Conservation (phyloP, 208 protist genomes). For the Phytomonas sp. region DNA sequence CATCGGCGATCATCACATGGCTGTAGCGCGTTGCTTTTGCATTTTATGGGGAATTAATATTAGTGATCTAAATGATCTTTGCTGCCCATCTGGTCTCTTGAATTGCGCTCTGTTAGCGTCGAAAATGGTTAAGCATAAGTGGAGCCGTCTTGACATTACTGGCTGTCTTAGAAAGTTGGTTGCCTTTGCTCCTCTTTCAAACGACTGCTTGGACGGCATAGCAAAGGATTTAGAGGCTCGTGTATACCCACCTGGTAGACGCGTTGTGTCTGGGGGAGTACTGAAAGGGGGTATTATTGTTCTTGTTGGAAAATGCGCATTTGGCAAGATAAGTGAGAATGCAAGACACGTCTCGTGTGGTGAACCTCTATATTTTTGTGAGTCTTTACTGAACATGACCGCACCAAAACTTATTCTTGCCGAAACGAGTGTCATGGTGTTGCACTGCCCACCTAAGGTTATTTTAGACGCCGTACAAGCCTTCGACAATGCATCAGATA, state of each 20-base stretch:
- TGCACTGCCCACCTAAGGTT: conserved; percentile 22
- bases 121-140: conserved; percentile 13
- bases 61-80: background rate
- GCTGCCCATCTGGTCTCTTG: background rate
- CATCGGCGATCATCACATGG: background rate
- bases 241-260: conserved; percentile 26
- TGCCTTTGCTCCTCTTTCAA: conserved; percentile 30
- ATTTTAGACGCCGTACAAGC: conserved; percentile 28
- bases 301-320: background rate
- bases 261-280: background rate
- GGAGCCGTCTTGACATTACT: conserved; percentile 8
- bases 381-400: conserved; percentile 29
- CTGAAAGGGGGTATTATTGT: conserved; percentile 6
- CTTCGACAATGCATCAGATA: conserved; percentile 1
- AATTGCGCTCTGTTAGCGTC: conserved; percentile 21
- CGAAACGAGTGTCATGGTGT: conserved; percentile 26
- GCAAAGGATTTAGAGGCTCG: conserved; percentile 22
- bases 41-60: background rate
- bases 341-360: conserved; percentile 14
- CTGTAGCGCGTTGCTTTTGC: background rate
- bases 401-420: conserved; percentile 21
- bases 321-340: conserved; percentile 1
- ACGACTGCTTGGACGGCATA: conserved; percentile 20
- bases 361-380: conserved; percentile 34
- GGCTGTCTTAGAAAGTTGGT: conserved; percentile 23